These are phyloP conservation scores for Dictyostelium purpureum DNA, from an alignment of 78 protist species.

Conservation along the genomic window DNA sequence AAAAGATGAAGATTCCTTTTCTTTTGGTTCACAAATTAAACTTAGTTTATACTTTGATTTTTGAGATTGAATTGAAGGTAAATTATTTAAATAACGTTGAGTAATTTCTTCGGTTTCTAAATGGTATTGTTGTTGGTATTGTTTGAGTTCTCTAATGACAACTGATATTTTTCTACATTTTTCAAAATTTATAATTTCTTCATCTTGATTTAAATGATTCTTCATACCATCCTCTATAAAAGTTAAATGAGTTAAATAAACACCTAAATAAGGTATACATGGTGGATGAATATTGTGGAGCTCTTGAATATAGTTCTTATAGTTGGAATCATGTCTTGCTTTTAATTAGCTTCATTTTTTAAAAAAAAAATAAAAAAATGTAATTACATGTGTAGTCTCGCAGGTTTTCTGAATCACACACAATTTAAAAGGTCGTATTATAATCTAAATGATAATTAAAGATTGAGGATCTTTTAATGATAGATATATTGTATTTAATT, in stretches of 20 bases:
- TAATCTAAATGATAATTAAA: too few species aligned
- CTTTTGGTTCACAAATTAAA: constrained; percentile 66
- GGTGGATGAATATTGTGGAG: constrained; percentile 76
- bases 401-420: too few species aligned
- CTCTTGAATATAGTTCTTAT: constrained; percentile 22
- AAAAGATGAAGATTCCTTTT: not conserved
- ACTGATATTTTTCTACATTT: constrained; percentile 76
- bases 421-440: too few species aligned
- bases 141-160: constrained; percentile 74
- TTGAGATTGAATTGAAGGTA: constrained; percentile 27
- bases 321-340: constrained; percentile 47
- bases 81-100: constrained; percentile 4
- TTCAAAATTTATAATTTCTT: constrained; percentile 82
- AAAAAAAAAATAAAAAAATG: too few species aligned
- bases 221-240: constrained; percentile 89
- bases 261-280: constrained; percentile 87
- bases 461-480: too few species aligned
- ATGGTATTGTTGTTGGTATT: constrained; percentile 70
- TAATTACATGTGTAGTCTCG: too few species aligned
- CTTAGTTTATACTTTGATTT: constrained; percentile 40
- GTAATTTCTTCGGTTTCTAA: constrained; percentile 35
- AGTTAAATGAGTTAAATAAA: constrained; percentile 86
- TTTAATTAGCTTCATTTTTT: too few species aligned
- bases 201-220: constrained; percentile 54
- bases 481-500: too few species aligned